A percentile compares a stretch with the other conserved stretches of the same genome.
These are phyloP conservation scores for Penicillium sp. DNA, from an alignment of 2,329 filamentous ascomycete genomes.

Conservation along the genomic window DNA sequence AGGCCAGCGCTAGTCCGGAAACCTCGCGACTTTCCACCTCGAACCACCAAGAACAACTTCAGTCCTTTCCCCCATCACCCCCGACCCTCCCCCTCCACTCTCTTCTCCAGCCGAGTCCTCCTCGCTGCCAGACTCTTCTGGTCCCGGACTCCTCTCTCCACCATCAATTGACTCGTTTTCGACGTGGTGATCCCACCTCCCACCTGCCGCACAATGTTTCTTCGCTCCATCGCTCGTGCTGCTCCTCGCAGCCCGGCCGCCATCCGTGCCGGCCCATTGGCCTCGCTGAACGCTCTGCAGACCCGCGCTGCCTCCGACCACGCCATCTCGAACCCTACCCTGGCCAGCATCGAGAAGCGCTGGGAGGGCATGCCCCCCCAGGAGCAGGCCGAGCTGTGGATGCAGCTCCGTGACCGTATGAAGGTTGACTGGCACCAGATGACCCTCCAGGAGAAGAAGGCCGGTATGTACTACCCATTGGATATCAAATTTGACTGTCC, in stretches of 20 bases:
- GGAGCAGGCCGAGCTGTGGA: constrained; percentile 99
- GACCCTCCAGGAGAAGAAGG: constrained; percentile 97
- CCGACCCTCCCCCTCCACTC: constrained; percentile 35
- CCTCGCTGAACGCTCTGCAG: constrained; percentile 51
- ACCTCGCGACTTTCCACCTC: constrained; percentile 43
- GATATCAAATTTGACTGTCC: background rate
- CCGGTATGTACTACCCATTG: constrained; percentile 68
- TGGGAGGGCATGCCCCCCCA: constrained; percentile 98
- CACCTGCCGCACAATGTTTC: constrained; percentile 47
- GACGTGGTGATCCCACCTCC: constrained; percentile 32
- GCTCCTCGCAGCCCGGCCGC: constrained; percentile 46
- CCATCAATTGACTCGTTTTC: constrained; percentile 33
- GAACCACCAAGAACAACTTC: constrained; percentile 41
- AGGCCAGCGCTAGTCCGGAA: constrained; percentile 39
- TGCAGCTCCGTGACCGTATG: constrained; percentile 97
- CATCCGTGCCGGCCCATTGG: constrained; percentile 41
- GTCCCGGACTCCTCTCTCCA: constrained; percentile 24
- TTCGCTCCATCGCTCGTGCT: constrained; percentile 50
- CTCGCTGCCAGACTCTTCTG: constrained; percentile 18
- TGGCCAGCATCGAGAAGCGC: constrained; percentile 98
- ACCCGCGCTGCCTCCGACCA: constrained; percentile 68
- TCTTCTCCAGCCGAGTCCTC: constrained; percentile 29
- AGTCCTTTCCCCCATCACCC: constrained; percentile 31
- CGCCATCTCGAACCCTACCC: constrained; percentile 95
- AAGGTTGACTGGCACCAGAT: constrained; percentile 96